Evolutionary conservation across 192 early-diverging fungal genomes (phyloP).

Genomic region (Podila minutissima): DNA sequence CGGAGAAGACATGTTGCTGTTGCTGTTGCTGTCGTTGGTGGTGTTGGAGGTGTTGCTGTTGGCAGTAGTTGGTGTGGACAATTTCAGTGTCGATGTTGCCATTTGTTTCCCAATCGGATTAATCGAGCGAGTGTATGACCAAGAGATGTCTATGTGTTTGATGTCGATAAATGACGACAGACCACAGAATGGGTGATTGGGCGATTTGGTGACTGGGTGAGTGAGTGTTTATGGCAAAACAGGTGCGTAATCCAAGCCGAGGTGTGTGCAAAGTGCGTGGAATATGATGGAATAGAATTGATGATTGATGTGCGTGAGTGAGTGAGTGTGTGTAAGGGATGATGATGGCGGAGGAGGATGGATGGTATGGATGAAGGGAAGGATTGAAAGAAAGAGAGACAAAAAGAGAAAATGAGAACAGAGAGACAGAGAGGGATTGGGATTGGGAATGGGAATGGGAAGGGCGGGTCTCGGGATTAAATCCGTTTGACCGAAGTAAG

Average conservation of each 20-base stretch:
- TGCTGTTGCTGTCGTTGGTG: neutral
- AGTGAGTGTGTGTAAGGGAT: neutral
- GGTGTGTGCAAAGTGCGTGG: neutral
- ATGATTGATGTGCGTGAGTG: neutral
- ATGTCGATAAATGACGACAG: conserved; percentile 4
- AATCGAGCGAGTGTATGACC: neutral
- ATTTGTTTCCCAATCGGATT: conserved; percentile 7
- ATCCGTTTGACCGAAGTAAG: neutral
- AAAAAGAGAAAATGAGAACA: neutral
- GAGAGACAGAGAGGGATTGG: neutral
- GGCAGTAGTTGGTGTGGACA: neutral
- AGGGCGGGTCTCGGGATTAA: neutral
- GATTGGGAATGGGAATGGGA: neutral
- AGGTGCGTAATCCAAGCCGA: neutral
- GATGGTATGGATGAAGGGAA: neutral
- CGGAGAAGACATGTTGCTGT: conserved; percentile 2
- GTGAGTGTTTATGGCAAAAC: neutral
- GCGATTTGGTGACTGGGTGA: neutral
- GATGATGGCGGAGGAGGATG: neutral
- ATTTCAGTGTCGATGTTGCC: conserved; percentile 33
- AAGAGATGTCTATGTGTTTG: neutral
- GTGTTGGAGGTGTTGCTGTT: neutral
- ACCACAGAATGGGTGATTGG: neutral
- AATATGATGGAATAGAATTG: neutral
- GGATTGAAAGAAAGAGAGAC: neutral